A percentile compares a stretch with the other conserved stretches of the same genome.
These are phyloP conservation scores for Stenocarpella maydis DNA, from an alignment of 2,329 filamentous ascomycete genomes.

Conservation along the genomic window DNA sequence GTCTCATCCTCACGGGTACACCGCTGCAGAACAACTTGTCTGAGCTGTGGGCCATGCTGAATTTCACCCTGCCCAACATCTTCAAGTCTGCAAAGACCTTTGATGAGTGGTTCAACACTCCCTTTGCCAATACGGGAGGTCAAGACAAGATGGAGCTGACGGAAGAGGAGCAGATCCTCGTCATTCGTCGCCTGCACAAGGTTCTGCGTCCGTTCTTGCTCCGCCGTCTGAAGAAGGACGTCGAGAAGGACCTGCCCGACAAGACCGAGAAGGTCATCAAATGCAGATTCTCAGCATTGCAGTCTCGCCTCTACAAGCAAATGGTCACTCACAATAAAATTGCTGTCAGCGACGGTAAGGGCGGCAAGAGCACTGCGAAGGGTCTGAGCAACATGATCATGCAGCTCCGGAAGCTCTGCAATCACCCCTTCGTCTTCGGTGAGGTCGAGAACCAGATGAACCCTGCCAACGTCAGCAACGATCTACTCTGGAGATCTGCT, in stretches of 20 bases:
- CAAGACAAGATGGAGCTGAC: conserved; percentile 99
- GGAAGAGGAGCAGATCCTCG: conserved; percentile 98
- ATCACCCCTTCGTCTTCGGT: conserved; percentile 98
- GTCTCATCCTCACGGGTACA: conserved; percentile 96
- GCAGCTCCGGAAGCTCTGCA: conserved; percentile 98
- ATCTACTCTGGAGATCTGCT: conserved; percentile 91
- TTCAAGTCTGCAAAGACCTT: conserved; percentile 99
- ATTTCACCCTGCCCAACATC: conserved; percentile 97
- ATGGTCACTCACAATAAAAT: conserved; percentile 96
- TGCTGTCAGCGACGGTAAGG: conserved; percentile 92
- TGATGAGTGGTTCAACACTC: conserved; percentile 99
- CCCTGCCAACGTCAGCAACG: conserved; percentile 85
- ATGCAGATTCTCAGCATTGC: conserved; percentile 95
- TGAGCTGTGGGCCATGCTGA: conserved; percentile 96
- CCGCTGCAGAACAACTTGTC: conserved; percentile 96
- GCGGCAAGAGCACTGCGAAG: conserved; percentile 91
- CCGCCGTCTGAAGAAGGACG: conserved; percentile 98
- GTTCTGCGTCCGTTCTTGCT: conserved; percentile 96
- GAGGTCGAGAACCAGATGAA: conserved; percentile 99
- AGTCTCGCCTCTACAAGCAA: conserved; percentile 95
- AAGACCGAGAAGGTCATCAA: conserved; percentile 99
- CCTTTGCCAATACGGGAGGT: conserved; percentile 96
- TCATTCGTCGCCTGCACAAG: conserved; percentile 98
- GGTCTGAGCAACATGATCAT: conserved; percentile 99
- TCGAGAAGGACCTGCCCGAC: conserved; percentile 97